Conservation (phyloP, 176 grass and related monocot species). For the Aegilops speltoides region DNA sequence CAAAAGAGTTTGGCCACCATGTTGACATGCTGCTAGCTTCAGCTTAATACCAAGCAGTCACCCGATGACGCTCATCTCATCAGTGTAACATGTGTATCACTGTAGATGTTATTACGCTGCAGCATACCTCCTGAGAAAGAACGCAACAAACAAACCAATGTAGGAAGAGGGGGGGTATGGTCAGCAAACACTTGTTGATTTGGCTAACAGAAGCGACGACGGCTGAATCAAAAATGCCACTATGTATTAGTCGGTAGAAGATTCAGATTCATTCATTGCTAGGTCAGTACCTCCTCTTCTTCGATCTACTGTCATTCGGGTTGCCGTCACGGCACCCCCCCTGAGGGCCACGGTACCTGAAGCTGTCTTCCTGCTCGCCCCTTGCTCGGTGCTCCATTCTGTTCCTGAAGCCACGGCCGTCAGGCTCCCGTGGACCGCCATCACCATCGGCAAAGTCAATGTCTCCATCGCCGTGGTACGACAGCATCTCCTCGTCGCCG, state of each 20-base stretch:
- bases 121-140: constrained; percentile 17
- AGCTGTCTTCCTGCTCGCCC: constrained; percentile 38
- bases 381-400: constrained; percentile 26
- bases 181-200: constrained; percentile 1
- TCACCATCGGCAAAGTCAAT: constrained; percentile 36
- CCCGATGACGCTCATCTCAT: background rate
- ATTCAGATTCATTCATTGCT: background rate
- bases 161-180: background rate
- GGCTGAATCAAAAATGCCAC: constrained; percentile 31
- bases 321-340: constrained; percentile 40
- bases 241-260: background rate
- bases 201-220: background rate
- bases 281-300: constrained; percentile 42
- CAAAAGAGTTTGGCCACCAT: background rate
- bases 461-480: constrained; percentile 32
- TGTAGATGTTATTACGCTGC: background rate
- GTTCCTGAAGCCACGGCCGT: constrained; percentile 31
- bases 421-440: constrained; percentile 15
- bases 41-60: background rate
- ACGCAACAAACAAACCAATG: constrained; percentile 25
- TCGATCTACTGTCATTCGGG: constrained; percentile 34
- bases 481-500: constrained; percentile 17
- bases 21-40: background rate
- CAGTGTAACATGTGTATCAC: background rate
- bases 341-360: constrained; percentile 33